Base-by-base conservation (phyloP, 164 flowering plant genomes). In the Nelumbo lutea region DNA sequence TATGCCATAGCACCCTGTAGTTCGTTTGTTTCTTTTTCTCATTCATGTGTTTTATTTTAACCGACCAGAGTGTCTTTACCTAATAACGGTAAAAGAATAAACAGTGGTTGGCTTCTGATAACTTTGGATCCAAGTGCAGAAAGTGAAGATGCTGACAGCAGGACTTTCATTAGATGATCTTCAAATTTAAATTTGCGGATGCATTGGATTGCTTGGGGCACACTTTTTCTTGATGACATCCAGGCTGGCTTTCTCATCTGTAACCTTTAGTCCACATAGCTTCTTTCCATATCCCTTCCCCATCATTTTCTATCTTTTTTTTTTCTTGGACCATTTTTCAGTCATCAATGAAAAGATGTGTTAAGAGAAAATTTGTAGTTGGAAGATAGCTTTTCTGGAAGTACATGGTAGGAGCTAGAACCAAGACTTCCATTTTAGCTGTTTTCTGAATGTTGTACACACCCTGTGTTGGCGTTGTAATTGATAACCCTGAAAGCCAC, bases 161-260 rank as follows among this genome's bases (percentile, higher is more conserved):
- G 96, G 86, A 42, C 81, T 91, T 57, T 80, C 90, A 59, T 9
- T 88, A 69, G 96, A 93, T 60, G 96, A 92, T 81, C 84, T 92
- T 71, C 80, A 82, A 59, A 90, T 92, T 47, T 92, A 77, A 78
- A 69, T 45, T 10, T 3, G 47, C 10, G 9, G 40, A 11, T 60
- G 13, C 62, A 14, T 60, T 60, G 62, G 42, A 46, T 41, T 41
- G 42, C 45, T 41, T 60, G 44, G 38, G 38, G 60, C 38, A 8
- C 46, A 3, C 62, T 8, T 60, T 42, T 41, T 10, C 7, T 57
- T 41, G 6, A 41, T 60, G 62, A 14, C 48, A 50, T 56, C 58
- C 58, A 27, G 73, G 61, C 61, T 51, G 11, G 46, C 67, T 2
- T 42, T 46, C 61, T 13, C 9, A 67, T 64, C 62, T 69, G 73